Base-by-base conservation (phyloP, 208 protist genomes). In the Vickermania ingenoplastis region DNA sequence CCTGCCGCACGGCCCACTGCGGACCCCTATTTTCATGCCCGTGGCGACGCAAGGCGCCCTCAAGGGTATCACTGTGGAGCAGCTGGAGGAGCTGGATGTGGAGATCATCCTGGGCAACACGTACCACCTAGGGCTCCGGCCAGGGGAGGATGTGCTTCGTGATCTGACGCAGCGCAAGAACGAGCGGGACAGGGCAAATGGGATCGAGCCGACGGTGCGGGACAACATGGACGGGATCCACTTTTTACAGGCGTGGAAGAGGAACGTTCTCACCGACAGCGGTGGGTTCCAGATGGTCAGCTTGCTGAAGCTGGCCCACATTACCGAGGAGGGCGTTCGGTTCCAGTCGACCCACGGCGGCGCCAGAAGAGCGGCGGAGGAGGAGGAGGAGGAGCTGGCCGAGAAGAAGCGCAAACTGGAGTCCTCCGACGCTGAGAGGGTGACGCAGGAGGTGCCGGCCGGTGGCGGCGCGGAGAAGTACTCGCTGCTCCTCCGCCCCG, bases 281-380 rank as follows among this genome's bases (percentile, higher is more conserved):
- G 98, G 98, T 31, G 98, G 98, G 14, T 99, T 99, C 69, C 96
- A 99, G 69, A 99, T 99, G 97, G 98, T 99, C 23, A 99, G 97
- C 41, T 71, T 99, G 4, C 79, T 98, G 5, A 84, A 98, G 55
- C 86, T 99, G 7, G 90, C 96, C 0, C 69, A 94, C 27, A 97
- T 99, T 56, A 98, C 94, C n/a, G 98, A 99, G 69, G 92, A 99
- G 67, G 98, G 98, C n/a, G 98, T 99, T 0, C 86, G 73, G 21
- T 99, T 99, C 69, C 79, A 92, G 57, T 99, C 97, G n/a, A 98
- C 97, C 0, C 96, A 99, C 67, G 97, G 98, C 60, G 92, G 93
- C 3, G 74, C 63, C 45, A n/a, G n/a, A n/a, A n/a, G n/a, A n/a
- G 71, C 61, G 11, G 58, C 53, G 0, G 53, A 29, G 1, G 22